phyloP scores from a whole-genome alignment of 306 rosid genomes.

The Citrullus amarus region DNA sequence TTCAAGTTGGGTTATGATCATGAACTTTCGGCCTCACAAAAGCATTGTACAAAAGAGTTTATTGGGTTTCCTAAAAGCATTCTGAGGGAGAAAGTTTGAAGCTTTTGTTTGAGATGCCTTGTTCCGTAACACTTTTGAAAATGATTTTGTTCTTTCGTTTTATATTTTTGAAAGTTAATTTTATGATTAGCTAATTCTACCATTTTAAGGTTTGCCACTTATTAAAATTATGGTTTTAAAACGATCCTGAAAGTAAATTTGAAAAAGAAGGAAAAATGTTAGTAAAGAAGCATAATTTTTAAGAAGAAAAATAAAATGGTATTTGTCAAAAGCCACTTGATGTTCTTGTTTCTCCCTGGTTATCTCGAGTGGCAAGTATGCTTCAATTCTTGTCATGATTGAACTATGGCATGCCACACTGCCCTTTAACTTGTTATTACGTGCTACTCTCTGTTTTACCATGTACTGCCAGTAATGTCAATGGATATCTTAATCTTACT shows the following conservation, averaged over 20 bases:
- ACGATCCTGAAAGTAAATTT: not conserved
- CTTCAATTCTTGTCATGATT: not conserved
- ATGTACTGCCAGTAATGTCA: not conserved
- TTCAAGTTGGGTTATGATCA: not conserved
- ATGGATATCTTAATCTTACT: not conserved
- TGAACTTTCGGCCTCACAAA: not conserved
- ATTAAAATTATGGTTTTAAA: not conserved
- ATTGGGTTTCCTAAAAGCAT: not conserved
- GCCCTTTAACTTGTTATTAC: not conserved
- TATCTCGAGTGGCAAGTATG: not conserved
- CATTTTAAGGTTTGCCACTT: not conserved
- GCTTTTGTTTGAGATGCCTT: not conserved
- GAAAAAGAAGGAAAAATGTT: not conserved
- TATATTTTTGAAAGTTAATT: not conserved
- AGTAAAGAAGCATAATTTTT: not conserved
- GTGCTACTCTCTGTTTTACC: not conserved
- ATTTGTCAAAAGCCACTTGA: not conserved
- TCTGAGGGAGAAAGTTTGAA: not conserved
- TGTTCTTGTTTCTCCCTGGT: not conserved
- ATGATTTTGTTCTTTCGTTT: not conserved
- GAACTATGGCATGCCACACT: not conserved
- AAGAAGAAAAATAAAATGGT: not conserved
- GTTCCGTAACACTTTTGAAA: not conserved
- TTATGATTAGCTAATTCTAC: not conserved
- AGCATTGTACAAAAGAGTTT: not conserved